Evolutionary conservation across 2,329 filamentous ascomycete species (phyloP).

Genomic region (Aspergillus sojae): DNA sequence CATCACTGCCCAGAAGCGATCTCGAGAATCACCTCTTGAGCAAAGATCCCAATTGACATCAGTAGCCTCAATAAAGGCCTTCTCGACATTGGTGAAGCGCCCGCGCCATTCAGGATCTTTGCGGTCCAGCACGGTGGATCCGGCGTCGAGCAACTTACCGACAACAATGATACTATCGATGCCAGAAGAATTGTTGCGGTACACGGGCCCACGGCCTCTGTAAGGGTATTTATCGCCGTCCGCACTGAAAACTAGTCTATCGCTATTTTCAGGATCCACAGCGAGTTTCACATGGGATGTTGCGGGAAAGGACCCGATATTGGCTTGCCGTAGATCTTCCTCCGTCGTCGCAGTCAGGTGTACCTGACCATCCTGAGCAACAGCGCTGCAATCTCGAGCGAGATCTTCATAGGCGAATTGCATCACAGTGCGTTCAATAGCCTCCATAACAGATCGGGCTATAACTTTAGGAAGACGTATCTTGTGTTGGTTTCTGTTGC

Average conservation of each 20-base stretch:
- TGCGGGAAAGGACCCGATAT: constrained; percentile 20
- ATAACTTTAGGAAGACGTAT: background rate
- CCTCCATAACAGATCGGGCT: constrained; percentile 19
- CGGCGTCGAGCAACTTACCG: constrained; percentile 39
- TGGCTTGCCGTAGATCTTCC: constrained; percentile 21
- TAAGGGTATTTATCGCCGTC: constrained; percentile 25
- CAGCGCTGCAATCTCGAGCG: constrained; percentile 31
- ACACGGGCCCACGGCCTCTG: constrained; percentile 37
- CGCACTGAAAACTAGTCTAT: constrained; percentile 21
- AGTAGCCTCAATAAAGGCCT: constrained; percentile 30
- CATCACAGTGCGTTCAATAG: constrained; percentile 30
- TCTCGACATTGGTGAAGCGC: constrained; percentile 21
- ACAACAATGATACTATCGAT: constrained; percentile 39
- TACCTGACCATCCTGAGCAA: constrained; percentile 13
- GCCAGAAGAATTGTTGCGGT: constrained; percentile 24
- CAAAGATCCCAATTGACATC: constrained; percentile 35
- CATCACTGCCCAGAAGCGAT: constrained; percentile 22
- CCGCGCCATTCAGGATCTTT: constrained; percentile 15
- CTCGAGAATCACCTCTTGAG: constrained; percentile 19
- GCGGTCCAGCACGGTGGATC: constrained; percentile 38
- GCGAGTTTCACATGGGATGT: constrained; percentile 22
- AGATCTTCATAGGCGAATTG: constrained; percentile 31
- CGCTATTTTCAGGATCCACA: background rate
- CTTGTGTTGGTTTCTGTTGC: background rate
- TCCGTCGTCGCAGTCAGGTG: constrained; percentile 15